Base-by-base conservation (phyloP, 108 stramenopile genomes). In the Conticribra guillardii region DNA sequence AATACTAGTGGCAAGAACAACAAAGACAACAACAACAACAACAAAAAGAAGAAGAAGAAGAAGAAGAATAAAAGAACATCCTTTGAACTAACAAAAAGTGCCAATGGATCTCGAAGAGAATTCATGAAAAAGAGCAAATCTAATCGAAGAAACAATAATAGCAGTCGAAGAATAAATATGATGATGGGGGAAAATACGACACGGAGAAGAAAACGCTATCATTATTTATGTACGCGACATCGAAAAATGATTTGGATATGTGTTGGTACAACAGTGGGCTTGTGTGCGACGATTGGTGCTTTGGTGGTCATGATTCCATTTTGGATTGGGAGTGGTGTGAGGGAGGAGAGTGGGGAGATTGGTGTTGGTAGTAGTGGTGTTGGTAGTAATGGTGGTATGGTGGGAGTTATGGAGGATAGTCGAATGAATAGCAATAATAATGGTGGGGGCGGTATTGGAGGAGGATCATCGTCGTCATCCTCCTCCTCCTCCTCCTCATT, bases 261-360 rank as follows among this genome's bases (percentile, higher is more conserved):
- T 11, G 8, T 41, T 11, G 5, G 37, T 11, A 11, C 11, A 5
- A 41, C 37, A 5, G 37, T 60, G 0, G 34, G 19, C 31, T 3
- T 60, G 33, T 2, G 31, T 2, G 58, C 22, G 33, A 60, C 22
- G 3, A 22, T 60, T 2, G 58, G 58, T 2, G 34, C 22, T 4
- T 21, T 60, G 3, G 58, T 21, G 19, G 58, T 60, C 1, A 21
- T 60, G 33, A 23, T 60, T 1, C 58, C 58, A 18, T 19, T 37
- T 33, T 60, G 58, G 58, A 18, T 37, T 21, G 33, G 8, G 33
- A 22, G 32, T 29, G 33, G 33, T 14, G 58, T 22, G 33, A 33
- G 58, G 11, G 31, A 33, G 31, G 34, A 33, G 58, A 60, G 58
- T 22, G 58, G 21, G 19, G 58, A 33, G 33, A 22, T 60, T 30